A percentile compares a stretch with the other conserved stretches of the same genome.
Conservation (phyloP, 148 eudicot species). For the Rhododendron simsii region DNA sequence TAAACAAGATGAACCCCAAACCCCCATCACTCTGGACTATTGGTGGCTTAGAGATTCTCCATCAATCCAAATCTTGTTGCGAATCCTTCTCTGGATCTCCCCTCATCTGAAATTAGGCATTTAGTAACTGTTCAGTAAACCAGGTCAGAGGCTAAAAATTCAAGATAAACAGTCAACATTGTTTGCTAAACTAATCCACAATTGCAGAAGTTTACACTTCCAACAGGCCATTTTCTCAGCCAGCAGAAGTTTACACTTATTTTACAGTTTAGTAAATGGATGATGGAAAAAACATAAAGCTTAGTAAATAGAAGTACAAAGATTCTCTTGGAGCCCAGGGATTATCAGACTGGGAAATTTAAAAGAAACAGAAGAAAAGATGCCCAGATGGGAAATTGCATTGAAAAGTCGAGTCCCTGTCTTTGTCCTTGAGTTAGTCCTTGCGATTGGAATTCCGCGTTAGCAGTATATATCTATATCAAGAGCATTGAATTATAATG, state of each 20-base stretch:
- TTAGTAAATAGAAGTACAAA: background rate
- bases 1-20: background rate
- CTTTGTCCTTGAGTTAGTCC: background rate
- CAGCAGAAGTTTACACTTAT: background rate
- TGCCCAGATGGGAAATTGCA: background rate
- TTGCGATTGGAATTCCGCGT: no score
- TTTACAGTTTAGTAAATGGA: background rate
- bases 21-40: background rate
- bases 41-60: background rate
- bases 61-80: background rate
- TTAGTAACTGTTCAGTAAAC: conserved; percentile 2
- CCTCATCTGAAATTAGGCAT: background rate
- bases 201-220: background rate
- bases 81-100: background rate
- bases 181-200: background rate
- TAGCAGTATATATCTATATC: background rate
- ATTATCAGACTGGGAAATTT: background rate
- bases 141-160: background rate
- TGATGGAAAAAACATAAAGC: no score
- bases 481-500: background rate
- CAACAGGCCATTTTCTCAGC: background rate
- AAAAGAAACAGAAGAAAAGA: background rate
- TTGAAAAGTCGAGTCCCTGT: background rate
- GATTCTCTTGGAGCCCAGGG: background rate
- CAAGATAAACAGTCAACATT: background rate